Base-by-base conservation (phyloP, 495 filamentous ascomycete species). In the Penicillium diatomitis region DNA sequence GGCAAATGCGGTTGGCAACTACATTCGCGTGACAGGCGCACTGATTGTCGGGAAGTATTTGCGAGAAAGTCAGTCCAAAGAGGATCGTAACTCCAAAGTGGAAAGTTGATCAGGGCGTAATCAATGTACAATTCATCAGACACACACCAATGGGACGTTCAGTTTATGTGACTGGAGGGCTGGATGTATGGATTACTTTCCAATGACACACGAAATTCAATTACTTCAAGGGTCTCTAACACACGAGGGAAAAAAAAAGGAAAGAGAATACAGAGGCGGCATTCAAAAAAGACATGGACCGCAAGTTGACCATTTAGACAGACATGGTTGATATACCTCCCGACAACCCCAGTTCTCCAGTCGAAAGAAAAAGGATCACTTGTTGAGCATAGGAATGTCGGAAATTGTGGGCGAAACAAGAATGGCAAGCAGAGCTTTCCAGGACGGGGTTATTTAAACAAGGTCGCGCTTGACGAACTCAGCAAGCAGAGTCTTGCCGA, bases 381-480 rank as follows among this genome's bases (percentile, higher is more conserved):
- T 55, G 53, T 54, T 32, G 30, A 44, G 41, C 33, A 46, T 31
- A 37, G 41, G 51, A 48, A 54, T 39, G 48, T 57, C 56, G 53
- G 39, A 50, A 20, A 20, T 20, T 20, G 20, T 20, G 20, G 20
- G 20, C 20, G 20, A 20, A 20, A 20, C 20, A 20, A 20, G 20
- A 20, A 20, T 20, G 20, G 20, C 20, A 20, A 51, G 32, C 27
- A 47, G 12, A n/a, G 27, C 40, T 32, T 51, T 44, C 20, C 20
- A 2, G 34, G 41, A 44, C 43, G 35, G 38, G 35, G 27, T 20
- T 50, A 33, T 39, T 78, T 84, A 99, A 70, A 99, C 81, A 64
- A 99, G 75, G 72, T 99, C 92, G 61, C 87, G 78, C 76, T 94
- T 87, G 61, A 97, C 87, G 67, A 99, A 99, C 74, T 97, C 87